Evolutionary conservation across 2,329 filamentous ascomycete species (phyloP).

Genomic region (Ophiostoma australiae): DNA sequence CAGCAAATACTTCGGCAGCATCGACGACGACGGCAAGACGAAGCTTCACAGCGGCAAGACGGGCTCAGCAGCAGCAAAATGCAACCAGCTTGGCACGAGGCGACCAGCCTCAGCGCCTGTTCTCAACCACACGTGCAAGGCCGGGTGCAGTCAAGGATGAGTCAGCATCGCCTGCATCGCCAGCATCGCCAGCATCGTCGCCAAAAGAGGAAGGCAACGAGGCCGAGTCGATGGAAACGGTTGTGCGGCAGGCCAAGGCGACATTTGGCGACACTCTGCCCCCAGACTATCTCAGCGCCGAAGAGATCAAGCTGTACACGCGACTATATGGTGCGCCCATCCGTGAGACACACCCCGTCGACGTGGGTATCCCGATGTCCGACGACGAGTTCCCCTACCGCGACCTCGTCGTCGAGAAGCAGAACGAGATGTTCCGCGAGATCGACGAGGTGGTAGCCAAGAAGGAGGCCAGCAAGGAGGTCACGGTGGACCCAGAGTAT

Average conservation of each 20-base stretch:
- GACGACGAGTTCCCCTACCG: conserved; percentile 27
- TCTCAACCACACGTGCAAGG: background rate
- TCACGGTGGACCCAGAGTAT: conserved; percentile 42
- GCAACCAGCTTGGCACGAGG: background rate
- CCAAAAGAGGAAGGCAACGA: background rate
- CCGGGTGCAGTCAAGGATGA: background rate
- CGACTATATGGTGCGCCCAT: conserved; percentile 75
- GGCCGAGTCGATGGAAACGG: conserved; percentile 45
- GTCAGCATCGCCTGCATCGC: background rate
- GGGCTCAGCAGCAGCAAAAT: background rate
- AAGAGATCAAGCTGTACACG: conserved; percentile 72
- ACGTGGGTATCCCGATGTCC: conserved; percentile 47
- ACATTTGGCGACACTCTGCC: conserved; percentile 74
- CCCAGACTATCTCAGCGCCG: conserved; percentile 59
- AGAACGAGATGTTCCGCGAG: conserved; percentile 50
- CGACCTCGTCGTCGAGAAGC: conserved; percentile 27
- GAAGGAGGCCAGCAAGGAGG: background rate
- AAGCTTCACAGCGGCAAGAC: background rate
- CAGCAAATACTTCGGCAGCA: conserved; percentile 2
- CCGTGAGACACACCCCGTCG: conserved; percentile 55
- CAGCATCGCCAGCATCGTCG: background rate
- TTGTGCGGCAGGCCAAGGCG: conserved; percentile 67
- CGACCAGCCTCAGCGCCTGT: conserved; percentile 3
- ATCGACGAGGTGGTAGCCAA: conserved; percentile 31
- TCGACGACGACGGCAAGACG: background rate